phyloP scores from a whole-genome alignment of 2,329 filamentous ascomycete species.

The Pseudogymnoascus sp. region DNA sequence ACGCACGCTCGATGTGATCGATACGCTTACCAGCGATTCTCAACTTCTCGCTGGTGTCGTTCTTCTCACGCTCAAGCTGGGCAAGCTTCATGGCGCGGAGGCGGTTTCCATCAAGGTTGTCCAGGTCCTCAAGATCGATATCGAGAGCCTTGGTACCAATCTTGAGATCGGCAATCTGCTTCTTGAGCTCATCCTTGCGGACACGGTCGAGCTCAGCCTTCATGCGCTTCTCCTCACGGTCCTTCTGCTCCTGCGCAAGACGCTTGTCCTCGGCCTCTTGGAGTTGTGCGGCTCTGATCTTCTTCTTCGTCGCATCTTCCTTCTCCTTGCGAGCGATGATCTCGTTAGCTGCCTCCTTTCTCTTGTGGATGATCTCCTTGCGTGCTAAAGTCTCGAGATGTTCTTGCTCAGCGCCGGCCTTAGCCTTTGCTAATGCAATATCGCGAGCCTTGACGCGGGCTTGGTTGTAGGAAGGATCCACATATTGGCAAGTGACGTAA shows the following conservation, averaged over 20 bases:
- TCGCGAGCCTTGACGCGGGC: constrained; percentile 70
- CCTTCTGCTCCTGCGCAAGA: constrained; percentile 83
- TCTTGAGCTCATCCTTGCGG: constrained; percentile 87
- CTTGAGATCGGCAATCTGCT: constrained; percentile 85
- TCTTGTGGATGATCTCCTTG: constrained; percentile 88
- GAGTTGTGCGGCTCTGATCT: constrained; percentile 75
- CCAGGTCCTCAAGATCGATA: constrained; percentile 73
- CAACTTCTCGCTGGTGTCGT: constrained; percentile 83
- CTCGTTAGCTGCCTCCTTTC: constrained; percentile 91
- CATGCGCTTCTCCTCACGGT: constrained; percentile 78
- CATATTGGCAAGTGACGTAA: constrained; percentile 90
- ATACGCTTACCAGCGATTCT: constrained; percentile 90
- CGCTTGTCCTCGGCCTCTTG: constrained; percentile 85
- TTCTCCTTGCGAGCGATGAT: constrained; percentile 81
- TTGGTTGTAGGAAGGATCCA: constrained; percentile 83
- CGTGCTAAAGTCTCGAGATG: constrained; percentile 77
- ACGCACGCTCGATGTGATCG: constrained; percentile 93
- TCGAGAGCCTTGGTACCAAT: constrained; percentile 67
- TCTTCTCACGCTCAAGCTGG: constrained; percentile 97
- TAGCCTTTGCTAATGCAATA: constrained; percentile 70
- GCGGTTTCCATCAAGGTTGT: constrained; percentile 79
- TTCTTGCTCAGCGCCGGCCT: constrained; percentile 85
- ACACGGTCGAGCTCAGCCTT: constrained; percentile 84
- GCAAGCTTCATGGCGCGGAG: constrained; percentile 92
- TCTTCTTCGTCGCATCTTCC: constrained; percentile 84